phyloP scores from a whole-genome alignment of 169 alveolate genomes.

The Perkinsus marinus region DNA sequence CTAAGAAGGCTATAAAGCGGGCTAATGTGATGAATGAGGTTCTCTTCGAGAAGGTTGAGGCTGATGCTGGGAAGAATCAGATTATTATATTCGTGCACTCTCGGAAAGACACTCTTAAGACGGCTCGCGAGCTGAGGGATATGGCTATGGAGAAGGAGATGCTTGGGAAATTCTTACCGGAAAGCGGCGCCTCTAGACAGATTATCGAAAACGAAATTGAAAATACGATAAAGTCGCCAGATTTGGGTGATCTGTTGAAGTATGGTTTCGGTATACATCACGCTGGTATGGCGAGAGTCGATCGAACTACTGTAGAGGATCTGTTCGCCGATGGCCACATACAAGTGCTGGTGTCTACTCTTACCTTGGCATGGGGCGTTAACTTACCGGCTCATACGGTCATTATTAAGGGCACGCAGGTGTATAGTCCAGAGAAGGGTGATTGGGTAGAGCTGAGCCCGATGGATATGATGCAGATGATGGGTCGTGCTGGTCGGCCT shows the following conservation, averaged over 20 bases:
- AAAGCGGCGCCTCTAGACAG: constrained; percentile 73
- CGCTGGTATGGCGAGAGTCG: constrained; percentile 96
- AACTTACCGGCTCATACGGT: constrained; percentile 99
- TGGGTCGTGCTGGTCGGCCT: constrained; percentile 99
- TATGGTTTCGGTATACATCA: constrained; percentile 98
- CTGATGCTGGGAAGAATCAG: constrained; percentile 71
- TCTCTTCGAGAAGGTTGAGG: constrained; percentile 78
- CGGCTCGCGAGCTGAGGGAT: constrained; percentile 79
- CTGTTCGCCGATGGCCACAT: constrained; percentile 89
- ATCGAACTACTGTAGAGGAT: constrained; percentile 91
- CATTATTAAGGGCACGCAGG: constrained; percentile 97
- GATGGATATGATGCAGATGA: constrained; percentile 97
- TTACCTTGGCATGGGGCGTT: constrained; percentile 99
- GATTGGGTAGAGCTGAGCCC: constrained; percentile 92
- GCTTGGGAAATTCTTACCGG: constrained; percentile 60
- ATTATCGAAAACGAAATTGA: constrained; percentile 72
- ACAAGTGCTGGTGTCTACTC: constrained; percentile 93
- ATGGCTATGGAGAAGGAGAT: constrained; percentile 72
- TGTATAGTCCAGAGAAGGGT: constrained; percentile 92
- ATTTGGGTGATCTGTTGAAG: constrained; percentile 86
- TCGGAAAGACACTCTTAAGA: constrained; percentile 95
- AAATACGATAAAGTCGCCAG: constrained; percentile 58
- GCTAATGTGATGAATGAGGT: constrained; percentile 86
- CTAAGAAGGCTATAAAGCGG: constrained; percentile 88
- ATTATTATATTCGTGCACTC: constrained; percentile 95